Conservation (phyloP, 768 basidiomycete genomes). For the Calvatia gigantea region DNA sequence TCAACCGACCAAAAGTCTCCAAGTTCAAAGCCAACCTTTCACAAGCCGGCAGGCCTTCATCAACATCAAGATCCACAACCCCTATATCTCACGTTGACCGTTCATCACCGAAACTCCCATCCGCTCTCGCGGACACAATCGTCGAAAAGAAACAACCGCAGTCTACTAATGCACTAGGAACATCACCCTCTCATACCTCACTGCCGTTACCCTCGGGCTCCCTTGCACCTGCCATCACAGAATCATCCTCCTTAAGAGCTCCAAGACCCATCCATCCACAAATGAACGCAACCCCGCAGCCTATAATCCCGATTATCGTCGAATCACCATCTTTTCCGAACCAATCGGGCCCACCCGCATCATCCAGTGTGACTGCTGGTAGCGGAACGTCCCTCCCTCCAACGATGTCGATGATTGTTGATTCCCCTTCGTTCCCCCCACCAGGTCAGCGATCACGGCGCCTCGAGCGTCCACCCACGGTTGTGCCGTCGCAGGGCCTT, state of each 20-base stretch:
- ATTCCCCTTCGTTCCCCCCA: slow-evolving; percentile 36
- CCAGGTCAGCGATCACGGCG: slow-evolving; percentile 15
- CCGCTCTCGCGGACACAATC: slow-evolving; percentile 5
- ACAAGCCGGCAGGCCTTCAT: slow-evolving; percentile 24
- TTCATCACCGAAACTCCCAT: slow-evolving; percentile 32
- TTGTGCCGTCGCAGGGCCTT: slow-evolving; percentile 11
- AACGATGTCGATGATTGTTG: slow-evolving; percentile 30
- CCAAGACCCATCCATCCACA: slow-evolving; percentile 2
- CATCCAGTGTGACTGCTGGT: neutral
- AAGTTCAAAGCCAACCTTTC: slow-evolving; percentile 47
- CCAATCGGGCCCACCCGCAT: slow-evolving; percentile 1
- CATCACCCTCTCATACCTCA: slow-evolving; percentile 3
- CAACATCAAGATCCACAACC: slow-evolving; percentile 8
- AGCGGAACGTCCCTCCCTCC: neutral
- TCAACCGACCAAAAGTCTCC: slow-evolving; percentile 37
- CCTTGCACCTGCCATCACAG: slow-evolving; percentile 18
- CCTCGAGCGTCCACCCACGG: slow-evolving; percentile 19
- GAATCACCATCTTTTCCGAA: slow-evolving; percentile 12
- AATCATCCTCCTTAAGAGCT: slow-evolving; percentile 20
- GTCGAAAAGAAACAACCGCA: slow-evolving; percentile 1
- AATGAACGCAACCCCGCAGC: neutral
- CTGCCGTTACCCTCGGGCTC: slow-evolving; percentile 14
- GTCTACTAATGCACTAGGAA: neutral
- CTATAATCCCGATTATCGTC: neutral
- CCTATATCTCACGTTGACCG: slow-evolving; percentile 13